Base-by-base conservation (phyloP, 2,329 filamentous ascomycete species). In the Diaporthe sp. region DNA sequence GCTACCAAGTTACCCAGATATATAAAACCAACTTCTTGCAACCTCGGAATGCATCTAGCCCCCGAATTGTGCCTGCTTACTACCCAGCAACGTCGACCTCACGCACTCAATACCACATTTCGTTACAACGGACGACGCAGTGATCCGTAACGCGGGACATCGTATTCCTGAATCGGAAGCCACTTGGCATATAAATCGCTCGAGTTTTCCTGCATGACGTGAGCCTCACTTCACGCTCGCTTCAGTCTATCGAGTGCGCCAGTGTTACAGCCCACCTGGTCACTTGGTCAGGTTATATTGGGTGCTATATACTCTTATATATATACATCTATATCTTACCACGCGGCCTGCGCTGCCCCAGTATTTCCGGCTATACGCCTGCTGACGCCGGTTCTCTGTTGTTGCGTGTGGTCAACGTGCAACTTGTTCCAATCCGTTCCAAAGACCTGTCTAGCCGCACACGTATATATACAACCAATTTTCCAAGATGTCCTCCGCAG, bases 401-500 rank as follows among this genome's bases (percentile, higher is more conserved):
- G 9, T 37, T 17, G 22, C 10, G 15, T 17, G 8, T 53, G 42
- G 6, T n/a, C 15, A 22, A n/a, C n/a, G 49, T 69, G 6, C 31
- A 69, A 69, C 65, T 28, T 71, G 13, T 61, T 61, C 46, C 22
- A 46, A 42, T 31, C n/a, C 37, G 46, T 5, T 62, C 25, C 34
- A 9, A 42, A 49, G 17, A 15, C 19, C 46, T 13, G 17, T 25
- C n/a, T 74, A 57, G 55, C 59, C 39, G 39, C 17, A 65, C 22
- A 28, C 34, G n/a, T n/a, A 22, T 59, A 59, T 34, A 73, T 44
- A 59, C 42, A 37, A 65, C 15, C 28, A 9, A 31, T 44, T 22
- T 7, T 1, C 55, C 57, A 68, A 53, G 44, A 79, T 79, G 77
- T 70, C 77, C 28, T 57, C 72, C 55, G 58, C 73, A 39, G 51